A percentile compares a stretch with the other conserved stretches of the same genome.
phyloP scores from a whole-genome alignment of 768 basidiomycete species.

The Scleroderma citrinum region DNA sequence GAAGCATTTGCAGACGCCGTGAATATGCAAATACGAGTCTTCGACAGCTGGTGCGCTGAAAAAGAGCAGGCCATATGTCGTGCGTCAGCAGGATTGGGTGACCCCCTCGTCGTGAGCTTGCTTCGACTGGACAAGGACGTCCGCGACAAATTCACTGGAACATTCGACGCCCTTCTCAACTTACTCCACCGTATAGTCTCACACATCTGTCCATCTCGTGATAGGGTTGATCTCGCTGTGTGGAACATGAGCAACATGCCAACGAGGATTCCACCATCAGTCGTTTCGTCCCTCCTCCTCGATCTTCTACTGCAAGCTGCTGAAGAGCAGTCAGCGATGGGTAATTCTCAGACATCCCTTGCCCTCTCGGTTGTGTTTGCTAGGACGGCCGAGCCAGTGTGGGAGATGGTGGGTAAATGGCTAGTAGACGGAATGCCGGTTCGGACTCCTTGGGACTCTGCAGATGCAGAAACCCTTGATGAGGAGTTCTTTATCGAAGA shows the following conservation, averaged over 20 bases:
- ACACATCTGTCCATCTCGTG: constrained; percentile 24
- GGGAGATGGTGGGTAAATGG: constrained; percentile 71
- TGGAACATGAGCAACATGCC: constrained; percentile 39
- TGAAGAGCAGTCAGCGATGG: constrained; percentile 54
- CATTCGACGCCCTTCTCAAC: constrained; percentile 51
- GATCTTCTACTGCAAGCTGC: constrained; percentile 54
- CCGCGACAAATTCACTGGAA: constrained; percentile 48
- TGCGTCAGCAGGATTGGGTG: constrained; percentile 45
- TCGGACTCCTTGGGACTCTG: constrained; percentile 26
- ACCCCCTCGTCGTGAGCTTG: constrained; percentile 50
- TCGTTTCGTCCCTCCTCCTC: constrained; percentile 51
- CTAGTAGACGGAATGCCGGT: constrained; percentile 65
- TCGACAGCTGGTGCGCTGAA: constrained; percentile 67
- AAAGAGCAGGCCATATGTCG: constrained; percentile 62
- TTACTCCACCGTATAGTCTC: constrained; percentile 36
- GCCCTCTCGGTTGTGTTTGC: constrained; percentile 59
- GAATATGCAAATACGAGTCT: constrained; percentile 47
- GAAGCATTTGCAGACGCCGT: constrained; percentile 81
- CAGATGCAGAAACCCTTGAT: constrained; percentile 33
- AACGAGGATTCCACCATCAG: constrained; percentile 41
- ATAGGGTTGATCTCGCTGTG: constrained; percentile 26
- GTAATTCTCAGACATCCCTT: constrained; percentile 48
- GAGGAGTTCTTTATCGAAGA: constrained; percentile 81
- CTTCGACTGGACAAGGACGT: constrained; percentile 58
- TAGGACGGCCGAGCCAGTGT: constrained; percentile 60